Evolutionary conservation across 192 early-diverging fungal genomes (phyloP), one percentile per base, ranked within the genome.

Genomic region (Podochytrium sp.): DNA sequence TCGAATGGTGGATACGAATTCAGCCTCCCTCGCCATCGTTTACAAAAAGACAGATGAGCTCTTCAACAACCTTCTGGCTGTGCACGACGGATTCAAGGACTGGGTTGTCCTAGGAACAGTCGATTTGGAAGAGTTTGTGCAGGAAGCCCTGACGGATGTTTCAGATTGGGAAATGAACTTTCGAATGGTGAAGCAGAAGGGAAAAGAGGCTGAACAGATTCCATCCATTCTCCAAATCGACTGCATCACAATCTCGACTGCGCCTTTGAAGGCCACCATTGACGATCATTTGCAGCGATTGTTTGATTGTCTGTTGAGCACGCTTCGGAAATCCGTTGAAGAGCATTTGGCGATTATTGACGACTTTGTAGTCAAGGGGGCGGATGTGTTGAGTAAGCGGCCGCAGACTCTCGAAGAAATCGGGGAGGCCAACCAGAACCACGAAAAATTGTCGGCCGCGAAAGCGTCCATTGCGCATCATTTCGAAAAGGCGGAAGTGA

Each of bases 231-330:
- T 88, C 33, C 79, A 86, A 64, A 67, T 89, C 14, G 86, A 87
- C 66, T 86, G 85, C 65, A 81, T 89, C 47, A 76, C 79, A 0
- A 77, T 88, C 12, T 89, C 81, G 25, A 81, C 86, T 7, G 72
- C 78, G 1, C 83, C 85, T 4, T 69, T 89, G 55, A 89, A 89
- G 51, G 80, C 87, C 6, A 73, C 86, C 1, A 86, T 89, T 58
- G 87, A 89, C 57, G 86, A 89, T 58, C 84, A 86, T 67, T 64
- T 89, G 14, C 87, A 89, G 59, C 71, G 79, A 25, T 65, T 89
- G 29, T 87, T 87, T 80, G 87, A 89, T 62, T 52, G 82, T 16
- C 74, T 89, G 41, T 33, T 89, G 0, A 51, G 30, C 10, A 39
- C 77, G 16, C 78, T 89, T 1, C 57, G 78, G 56, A 75, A 73